These are phyloP conservation scores for Pythium aristosporum DNA, from an alignment of 352 stramenopile species.

Conservation along the genomic window DNA sequence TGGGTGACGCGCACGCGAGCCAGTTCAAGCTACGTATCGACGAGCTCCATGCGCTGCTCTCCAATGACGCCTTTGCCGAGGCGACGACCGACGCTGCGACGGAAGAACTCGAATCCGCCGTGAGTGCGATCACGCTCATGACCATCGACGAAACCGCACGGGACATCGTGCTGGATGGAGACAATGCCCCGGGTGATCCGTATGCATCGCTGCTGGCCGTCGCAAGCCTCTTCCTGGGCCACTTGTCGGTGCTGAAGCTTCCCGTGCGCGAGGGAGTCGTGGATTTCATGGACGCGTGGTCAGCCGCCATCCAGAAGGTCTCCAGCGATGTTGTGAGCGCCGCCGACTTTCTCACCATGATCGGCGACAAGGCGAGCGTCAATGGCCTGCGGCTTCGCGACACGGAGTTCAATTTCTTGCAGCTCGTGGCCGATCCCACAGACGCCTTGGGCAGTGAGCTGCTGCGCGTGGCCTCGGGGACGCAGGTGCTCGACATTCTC, in stretches of 20 bases:
- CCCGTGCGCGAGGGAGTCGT: constrained; percentile 50
- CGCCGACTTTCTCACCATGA: constrained; percentile 56
- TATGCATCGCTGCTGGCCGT: constrained; percentile 49
- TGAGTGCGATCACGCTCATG: constrained; percentile 65
- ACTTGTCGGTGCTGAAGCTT: constrained; percentile 52
- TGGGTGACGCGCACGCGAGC: constrained; percentile 48
- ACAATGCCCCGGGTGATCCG: constrained; percentile 21
- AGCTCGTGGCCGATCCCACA: constrained; percentile 49
- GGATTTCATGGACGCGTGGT: constrained; percentile 76
- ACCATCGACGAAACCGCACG: constrained; percentile 50
- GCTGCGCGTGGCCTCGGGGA: constrained; percentile 48
- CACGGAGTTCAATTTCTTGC: constrained; percentile 63
- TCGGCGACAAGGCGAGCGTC: constrained; percentile 39
- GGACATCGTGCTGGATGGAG: constrained; percentile 35
- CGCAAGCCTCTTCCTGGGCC: constrained; percentile 50
- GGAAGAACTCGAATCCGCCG: constrained; percentile 24
- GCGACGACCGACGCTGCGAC: constrained; percentile 23
- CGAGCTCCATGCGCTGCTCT: constrained; percentile 26
- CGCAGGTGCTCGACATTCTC: constrained; percentile 65
- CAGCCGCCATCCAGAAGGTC: constrained; percentile 60
- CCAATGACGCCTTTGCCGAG: constrained; percentile 15
- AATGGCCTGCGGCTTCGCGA: constrained; percentile 42
- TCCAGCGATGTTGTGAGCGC: constrained; percentile 61
- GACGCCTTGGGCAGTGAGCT: constrained; percentile 47
- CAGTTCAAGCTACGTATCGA: constrained; percentile 52